Evolutionary conservation across 768 basidiomycete species (phyloP), one percentile per base, ranked within the genome.

Genomic region (Suillus occidentalis): DNA sequence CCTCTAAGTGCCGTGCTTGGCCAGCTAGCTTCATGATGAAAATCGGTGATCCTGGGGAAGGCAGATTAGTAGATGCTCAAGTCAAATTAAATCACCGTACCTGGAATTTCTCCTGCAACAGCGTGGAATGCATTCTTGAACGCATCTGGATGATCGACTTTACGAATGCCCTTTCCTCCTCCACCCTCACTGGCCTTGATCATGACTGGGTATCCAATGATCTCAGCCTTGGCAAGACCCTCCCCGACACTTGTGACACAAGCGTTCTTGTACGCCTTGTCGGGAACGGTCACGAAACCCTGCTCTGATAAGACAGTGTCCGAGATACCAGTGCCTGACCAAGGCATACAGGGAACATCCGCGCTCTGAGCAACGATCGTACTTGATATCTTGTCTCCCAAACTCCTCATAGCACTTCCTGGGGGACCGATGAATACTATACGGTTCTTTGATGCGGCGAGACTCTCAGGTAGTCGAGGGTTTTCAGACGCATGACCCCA

Each of bases 401-500:
- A 84, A 69, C 97, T 99, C 68, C 97, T 87, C 97, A 99, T 99
- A 7, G 97, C 97, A 69, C 91, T 97, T 56, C 97, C 97, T 14
- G 97, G 97, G 25, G 97, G 97, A 67, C 97, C 97, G 73, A 99
- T 99, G 82, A 99, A 99, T 65, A 99, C 92, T 75, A 99, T 96
- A 79, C 95, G 97, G 81, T 95, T 86, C 77, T 93, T 94, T 77
- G 89, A 94, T 4, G 94, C 90, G 39, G 91, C 88, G 49, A 99
- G 87, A 65, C 91, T 91, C 76, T 99, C 97, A 1, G 97, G 97
- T 25, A 99, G 81, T 62, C 95, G 89, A 1, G 97, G 97, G 77
- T 99, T 99, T 78, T 99, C 97, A 3, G 97, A 99, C 34, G 97
- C 97, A 77, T 99, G 97, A 59, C 97, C 97, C 97, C 97, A 99